phyloP scores from a whole-genome alignment of 129 eudicot genomes.

The Daucus carota region DH1_v3.0 NC_030382.2:36704501-36705000 shows the following conservation, averaged over 20 bases:
- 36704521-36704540: conserved; percentile 49
- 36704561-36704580: conserved; percentile 60
- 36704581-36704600: conserved; percentile 65
- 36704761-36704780: not conserved
- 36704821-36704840: conserved; percentile 76
- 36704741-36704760: not conserved
- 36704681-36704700: not conserved
- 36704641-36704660: not conserved
- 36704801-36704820: conserved; percentile 41
- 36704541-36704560: conserved; percentile 81
- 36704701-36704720: not conserved
- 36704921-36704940: conserved; percentile 73
- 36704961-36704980: conserved; percentile 83
- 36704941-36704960: conserved; percentile 84
- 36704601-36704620: conserved; percentile 72
- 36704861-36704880: not conserved
- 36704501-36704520: conserved; percentile 88
- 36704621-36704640: conserved; percentile 2
- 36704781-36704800: not conserved
- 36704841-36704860: conserved; percentile 14
- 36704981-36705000: conserved; percentile 71
- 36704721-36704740: not conserved
- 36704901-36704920: conserved; percentile 91
- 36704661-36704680: not conserved
- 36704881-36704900: not conserved